Evolutionary conservation across 2,329 filamentous ascomycete genomes (phyloP).

Genomic region (Aspergillus pseudoviridinutans): DNA sequence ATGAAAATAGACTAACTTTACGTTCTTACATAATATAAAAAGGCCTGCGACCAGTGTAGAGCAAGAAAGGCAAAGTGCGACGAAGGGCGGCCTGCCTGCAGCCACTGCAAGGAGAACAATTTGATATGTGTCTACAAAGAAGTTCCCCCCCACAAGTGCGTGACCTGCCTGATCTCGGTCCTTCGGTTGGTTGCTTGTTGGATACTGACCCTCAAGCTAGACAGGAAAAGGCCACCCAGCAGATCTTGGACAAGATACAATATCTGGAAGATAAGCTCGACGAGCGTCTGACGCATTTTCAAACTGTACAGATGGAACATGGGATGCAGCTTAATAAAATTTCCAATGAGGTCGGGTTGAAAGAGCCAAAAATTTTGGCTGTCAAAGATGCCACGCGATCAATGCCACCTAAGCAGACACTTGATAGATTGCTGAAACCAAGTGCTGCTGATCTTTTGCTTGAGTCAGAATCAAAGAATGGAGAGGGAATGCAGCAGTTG

Average conservation of each 20-base stretch:
- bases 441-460: conserved; percentile 11
- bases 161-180: conserved; percentile 2
- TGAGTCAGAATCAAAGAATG: conserved; percentile 13
- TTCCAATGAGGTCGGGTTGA: background rate
- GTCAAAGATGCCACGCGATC: conserved; percentile 3
- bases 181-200: background rate
- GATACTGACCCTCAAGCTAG: conserved; percentile 17
- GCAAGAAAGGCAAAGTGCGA: conserved; percentile 88
- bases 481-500: conserved; percentile 2
- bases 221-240: conserved; percentile 40
- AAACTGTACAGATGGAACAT: conserved; percentile 17
- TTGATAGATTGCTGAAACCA: conserved; percentile 23
- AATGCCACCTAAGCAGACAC: conserved; percentile 8
- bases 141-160: conserved; percentile 85
- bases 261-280: conserved; percentile 29
- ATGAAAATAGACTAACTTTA: conserved; percentile 5
- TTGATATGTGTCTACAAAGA: conserved; percentile 85
- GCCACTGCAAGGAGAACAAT: conserved; percentile 80
- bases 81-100: conserved; percentile 77
- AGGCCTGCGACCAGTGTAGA: conserved; percentile 85
- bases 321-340: conserved; percentile 10
- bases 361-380: conserved; percentile 1
- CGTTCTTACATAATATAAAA: conserved; percentile 33
- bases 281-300: conserved; percentile 18
- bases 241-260: conserved; percentile 32